Base-by-base conservation (phyloP, 2,329 filamentous ascomycete species). In the Anthostomella pinea region DNA sequence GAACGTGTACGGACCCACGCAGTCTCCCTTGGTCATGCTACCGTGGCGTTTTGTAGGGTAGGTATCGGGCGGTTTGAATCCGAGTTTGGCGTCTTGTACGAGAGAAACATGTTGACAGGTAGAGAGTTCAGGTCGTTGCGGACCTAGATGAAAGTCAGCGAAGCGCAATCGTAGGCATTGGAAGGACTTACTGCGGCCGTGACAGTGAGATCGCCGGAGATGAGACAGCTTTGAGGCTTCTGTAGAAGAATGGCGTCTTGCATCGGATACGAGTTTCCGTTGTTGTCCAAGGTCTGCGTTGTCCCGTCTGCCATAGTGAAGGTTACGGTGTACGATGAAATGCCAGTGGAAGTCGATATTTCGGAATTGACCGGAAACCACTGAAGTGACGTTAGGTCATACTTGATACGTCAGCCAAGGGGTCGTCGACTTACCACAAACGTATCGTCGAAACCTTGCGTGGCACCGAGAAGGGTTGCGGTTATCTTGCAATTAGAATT, bases 281-380 rank as follows among this genome's bases (percentile, higher is more conserved):
- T 81, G 55, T 81, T 82, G 50, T 79, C 69, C 45, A 69, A 72
- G 0, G 54, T 53, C 38, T 67, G 57, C 15, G 58, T 68, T 11
- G 64, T 62, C 6, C 75, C 76, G 41, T 69, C 66, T 3, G 60
- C 64, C 35, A 67, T 60, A 37, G 68, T 72, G 34, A 81, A 51
- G 2, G 73, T 59, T 51, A 80, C 54, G 43, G 67, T 68, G 63
- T 85, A 76, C 46, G 81, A 71, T 25, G 82, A 72, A 60, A 87
- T 76, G 45, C 83, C 69, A 38, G 74, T 65, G 39, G 75, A 61
- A 47, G 77, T 65, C 43, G 75, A 57, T 49, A 89, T 72, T 38
- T 74, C 60, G 18, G 55, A 48, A n/a, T 59, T 48, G 23, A 73
- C 59, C n/a, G 67, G 70, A 46, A 66, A 73, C 58, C 52, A 53